phyloP scores from a whole-genome alignment of 1,284 basidiomycete species.

The Garcileccinum viscosum region DNA sequence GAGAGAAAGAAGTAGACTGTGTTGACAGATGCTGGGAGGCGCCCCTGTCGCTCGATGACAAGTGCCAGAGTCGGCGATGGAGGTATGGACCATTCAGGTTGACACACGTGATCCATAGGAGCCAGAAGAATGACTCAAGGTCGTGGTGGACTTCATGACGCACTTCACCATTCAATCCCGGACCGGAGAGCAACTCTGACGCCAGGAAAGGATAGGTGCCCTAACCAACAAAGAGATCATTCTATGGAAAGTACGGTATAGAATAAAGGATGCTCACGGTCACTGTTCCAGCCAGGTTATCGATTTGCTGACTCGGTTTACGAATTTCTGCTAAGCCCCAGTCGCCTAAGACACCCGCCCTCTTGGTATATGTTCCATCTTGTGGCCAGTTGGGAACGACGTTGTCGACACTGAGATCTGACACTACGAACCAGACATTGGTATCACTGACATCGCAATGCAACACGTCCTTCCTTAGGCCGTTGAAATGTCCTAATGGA shows the following conservation, averaged over 20 bases:
- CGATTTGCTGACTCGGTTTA: neutral
- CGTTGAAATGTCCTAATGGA: neutral
- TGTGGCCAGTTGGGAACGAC: neutral
- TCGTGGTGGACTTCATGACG: neutral
- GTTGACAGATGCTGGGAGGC: neutral
- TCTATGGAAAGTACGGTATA: neutral
- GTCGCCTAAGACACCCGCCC: neutral
- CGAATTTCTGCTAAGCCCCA: neutral
- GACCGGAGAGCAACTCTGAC: neutral
- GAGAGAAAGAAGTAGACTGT: neutral
- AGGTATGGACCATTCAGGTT: neutral
- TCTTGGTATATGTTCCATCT: neutral
- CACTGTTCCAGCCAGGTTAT: neutral
- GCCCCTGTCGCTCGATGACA: neutral
- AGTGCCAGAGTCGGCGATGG: neutral
- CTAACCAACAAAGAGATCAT: neutral
- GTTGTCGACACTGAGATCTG: neutral
- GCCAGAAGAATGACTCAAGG: neutral
- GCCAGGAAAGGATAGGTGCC: neutral
- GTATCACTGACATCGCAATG: neutral
- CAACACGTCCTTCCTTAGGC: neutral
- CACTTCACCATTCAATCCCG: neutral
- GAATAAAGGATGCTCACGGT: neutral
- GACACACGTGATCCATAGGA: neutral
- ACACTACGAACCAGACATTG: neutral